Evolutionary conservation across 2,329 filamentous ascomycete genomes (phyloP), one percentile per base, ranked within the genome.

Genomic region (Orbilia ellipsospora): DNA sequence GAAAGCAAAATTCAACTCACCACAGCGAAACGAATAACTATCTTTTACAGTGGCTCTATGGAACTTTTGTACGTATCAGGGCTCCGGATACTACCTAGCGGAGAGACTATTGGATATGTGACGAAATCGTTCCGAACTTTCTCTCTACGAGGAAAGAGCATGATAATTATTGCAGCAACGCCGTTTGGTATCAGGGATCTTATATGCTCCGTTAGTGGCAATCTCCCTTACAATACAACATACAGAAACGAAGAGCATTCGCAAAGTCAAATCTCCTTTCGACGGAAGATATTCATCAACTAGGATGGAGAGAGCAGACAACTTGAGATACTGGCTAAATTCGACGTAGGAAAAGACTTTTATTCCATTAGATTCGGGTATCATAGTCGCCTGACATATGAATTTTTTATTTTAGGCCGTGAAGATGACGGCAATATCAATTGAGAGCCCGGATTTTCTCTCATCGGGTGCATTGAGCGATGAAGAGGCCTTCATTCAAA

Each of bases 11-110:
- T 45, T 45, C 13, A 45, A 16, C 42, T 45, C 4, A 15, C 13
- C 13, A 12, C 3, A 12, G 42, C 13, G 13, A 12, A 45, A 45
- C 13, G 10, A 15, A 45, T 45, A 13, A 16, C n/a, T 45, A 12
- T 45, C 13, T 45, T 55, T 23, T 55, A 55, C 26, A 55, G 51
- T 16, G 51, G 51, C 15, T 55, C 51, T 23, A 23, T 31, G 10
- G 51, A 55, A 26, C 51, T 55, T 16, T 55, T 31, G 10, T 55
- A 55, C 26, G 23, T 55, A 55, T 55, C 51, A 23, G 23, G 51
- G n/a, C 51, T 55, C 31, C 51, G 51, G 28, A 18, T 55, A 12
- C 42, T 45, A 15, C 42, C 42, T 55, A 15, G 51, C 20, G 23
- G 23, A 3, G 23, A 55, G 26, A n/a, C 10, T 16, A 28, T 55